A percentile compares a stretch with the other conserved stretches of the same genome.
phyloP scores from a whole-genome alignment of 2,329 filamentous ascomycete genomes.

The Phialophora chinensis region DNA sequence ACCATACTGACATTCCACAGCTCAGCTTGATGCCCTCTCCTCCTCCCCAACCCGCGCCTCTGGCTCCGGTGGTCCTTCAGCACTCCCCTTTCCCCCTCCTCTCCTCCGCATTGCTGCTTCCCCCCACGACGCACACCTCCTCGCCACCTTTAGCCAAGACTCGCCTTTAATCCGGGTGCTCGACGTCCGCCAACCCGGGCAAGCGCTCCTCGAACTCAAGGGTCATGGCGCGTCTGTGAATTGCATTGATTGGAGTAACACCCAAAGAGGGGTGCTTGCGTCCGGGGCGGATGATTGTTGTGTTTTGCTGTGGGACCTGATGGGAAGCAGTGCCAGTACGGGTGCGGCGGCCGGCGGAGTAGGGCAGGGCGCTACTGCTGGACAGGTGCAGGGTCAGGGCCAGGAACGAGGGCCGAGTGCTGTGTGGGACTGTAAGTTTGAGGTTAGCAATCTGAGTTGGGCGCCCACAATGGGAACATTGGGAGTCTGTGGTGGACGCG shows the following conservation, averaged over 20 bases:
- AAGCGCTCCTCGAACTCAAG: constrained; percentile 89
- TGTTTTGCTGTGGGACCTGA: constrained; percentile 91
- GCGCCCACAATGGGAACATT: constrained; percentile 52
- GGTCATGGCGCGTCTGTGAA: constrained; percentile 87
- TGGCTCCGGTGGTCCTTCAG: constrained; percentile 18
- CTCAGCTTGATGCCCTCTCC: constrained; percentile 34
- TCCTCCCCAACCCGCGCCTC: constrained; percentile 35
- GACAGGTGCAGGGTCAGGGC: constrained; percentile 27
- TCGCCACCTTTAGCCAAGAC: constrained; percentile 96
- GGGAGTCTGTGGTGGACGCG: constrained; percentile 54
- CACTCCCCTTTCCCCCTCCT: constrained; percentile 59
- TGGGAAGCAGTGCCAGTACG: constrained; percentile 58
- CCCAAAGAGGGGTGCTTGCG: constrained; percentile 82
- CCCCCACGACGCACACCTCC: constrained; percentile 90
- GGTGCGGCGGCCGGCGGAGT: constrained; percentile 26
- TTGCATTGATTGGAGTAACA: constrained; percentile 94
- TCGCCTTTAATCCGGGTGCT: constrained; percentile 91
- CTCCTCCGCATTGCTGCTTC: constrained; percentile 71
- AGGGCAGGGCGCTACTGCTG: constrained; percentile 24
- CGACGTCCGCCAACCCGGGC: constrained; percentile 93
- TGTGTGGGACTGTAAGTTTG: constrained; percentile 54
- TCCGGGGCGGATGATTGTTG: constrained; percentile 91
- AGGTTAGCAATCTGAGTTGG: constrained; percentile 56
- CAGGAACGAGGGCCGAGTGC: constrained; percentile 53
- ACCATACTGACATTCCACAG: constrained; percentile 22